Evolutionary conservation across 225 moss, liverwort and hornwort species (phyloP), one percentile per base, ranked within the genome.

Genomic region (Straminergon stramineum): DNA sequence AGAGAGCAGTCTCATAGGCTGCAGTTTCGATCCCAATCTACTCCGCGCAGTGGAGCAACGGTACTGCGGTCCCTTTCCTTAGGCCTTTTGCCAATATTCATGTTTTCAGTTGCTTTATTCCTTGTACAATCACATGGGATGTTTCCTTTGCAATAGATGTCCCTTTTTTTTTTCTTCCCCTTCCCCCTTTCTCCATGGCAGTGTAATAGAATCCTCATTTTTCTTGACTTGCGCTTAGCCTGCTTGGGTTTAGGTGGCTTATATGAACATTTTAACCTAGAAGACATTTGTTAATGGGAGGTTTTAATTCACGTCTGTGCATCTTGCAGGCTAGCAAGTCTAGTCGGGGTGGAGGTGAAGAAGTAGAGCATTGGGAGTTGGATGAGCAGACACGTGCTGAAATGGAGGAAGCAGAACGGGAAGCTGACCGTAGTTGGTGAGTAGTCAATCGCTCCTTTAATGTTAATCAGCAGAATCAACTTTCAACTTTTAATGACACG

Each of bases 351-450:
- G 85, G 90, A 92, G 86, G 75, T 89, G 93, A 92, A 92, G 93
- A 94, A 78, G 88, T 45, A 79, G 92, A 93, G 67, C 92, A 89
- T 69, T 96, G 92, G 99, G 96, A 95, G 89, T 85, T 96, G 88
- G 97, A 95, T 90, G 97, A 96, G 84, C 93, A 92, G 87, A 91
- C 92, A 84, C 92, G 89, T 82, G 95, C 95, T 91, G 97, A 99
- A 93, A 95, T 97, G 90, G 99, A 96, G 89, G 96, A 97, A 93
- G 99, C 99, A 63, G 97, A 99, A 91, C 94, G 93, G 53, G 94
- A 97, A 70, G 96, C 97, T 85, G 99, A 99, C 62, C 95, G 99
- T 78, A 92, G 90, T 83, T 95, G 95, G 95, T 95, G 89, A 83
- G 91, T 84, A 79, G 16, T 88, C 51, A 61, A 76, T 55, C 35